Evolutionary conservation across 306 rosid species (phyloP).

Genomic region (Gleditsia sinensis): DNA sequence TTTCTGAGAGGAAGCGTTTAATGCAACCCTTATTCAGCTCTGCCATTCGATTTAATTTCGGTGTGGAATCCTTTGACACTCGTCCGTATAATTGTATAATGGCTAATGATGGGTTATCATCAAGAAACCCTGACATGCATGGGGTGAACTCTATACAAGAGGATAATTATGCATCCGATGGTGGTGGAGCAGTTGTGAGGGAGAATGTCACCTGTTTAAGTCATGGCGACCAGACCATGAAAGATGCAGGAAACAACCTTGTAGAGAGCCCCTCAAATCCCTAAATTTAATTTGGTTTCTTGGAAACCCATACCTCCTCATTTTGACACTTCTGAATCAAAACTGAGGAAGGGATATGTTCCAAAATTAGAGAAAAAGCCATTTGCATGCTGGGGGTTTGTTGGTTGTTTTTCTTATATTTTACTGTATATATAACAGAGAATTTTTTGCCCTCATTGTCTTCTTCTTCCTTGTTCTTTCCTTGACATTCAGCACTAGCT

Average conservation of each 20-base stretch:
- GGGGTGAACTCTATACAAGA: constrained; percentile 52
- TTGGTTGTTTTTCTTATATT: constrained; percentile 24
- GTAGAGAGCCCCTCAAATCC: constrained; percentile 85
- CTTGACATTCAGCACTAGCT: constrained; percentile 30
- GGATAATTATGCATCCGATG: constrained; percentile 49
- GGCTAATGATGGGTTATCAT: constrained; percentile 38
- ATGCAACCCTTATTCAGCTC: constrained; percentile 80
- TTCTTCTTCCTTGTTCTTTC: constrained; percentile 22
- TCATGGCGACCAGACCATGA: constrained; percentile 46
- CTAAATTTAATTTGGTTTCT: constrained; percentile 34
- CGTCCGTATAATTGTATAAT: constrained; percentile 51
- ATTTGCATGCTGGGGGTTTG: constrained; percentile 34
- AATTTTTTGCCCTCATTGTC: constrained; percentile 12
- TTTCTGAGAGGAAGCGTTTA: constrained; percentile 52
- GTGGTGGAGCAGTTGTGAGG: constrained; percentile 43
- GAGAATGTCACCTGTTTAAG: constrained; percentile 47
- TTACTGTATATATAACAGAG: constrained; percentile 51
- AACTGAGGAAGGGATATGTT: constrained; percentile 25
- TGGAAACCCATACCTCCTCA: constrained; percentile 9
- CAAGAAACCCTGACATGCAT: constrained; percentile 45
- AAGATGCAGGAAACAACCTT: constrained; percentile 62
- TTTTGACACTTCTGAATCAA: constrained; percentile 13
- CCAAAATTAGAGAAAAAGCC: constrained; percentile 27
- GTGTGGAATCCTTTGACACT: constrained; percentile 46
- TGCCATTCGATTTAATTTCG: constrained; percentile 49